Base-by-base conservation (phyloP, 2,329 filamentous ascomycete genomes). In the Phialemonium atrogriseum region DNA sequence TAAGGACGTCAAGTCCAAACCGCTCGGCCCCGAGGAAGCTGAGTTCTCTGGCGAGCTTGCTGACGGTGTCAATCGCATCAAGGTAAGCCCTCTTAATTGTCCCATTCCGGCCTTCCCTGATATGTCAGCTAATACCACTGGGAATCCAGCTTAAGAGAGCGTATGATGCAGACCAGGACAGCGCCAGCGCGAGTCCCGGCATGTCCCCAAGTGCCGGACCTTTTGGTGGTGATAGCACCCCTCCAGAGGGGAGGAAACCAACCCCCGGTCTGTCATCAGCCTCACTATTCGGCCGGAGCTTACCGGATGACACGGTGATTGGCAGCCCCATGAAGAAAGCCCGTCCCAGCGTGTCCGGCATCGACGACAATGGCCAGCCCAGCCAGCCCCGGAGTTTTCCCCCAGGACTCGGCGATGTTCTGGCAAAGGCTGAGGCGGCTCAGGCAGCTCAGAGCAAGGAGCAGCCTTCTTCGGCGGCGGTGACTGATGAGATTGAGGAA, bases 41-140 rank as follows among this genome's bases (percentile, higher is more conserved):
- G 71, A 75, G 44, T 77, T 77, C 45, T 73, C 80, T 33, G 80
- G 80, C 30, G 84, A 89, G 55, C 66, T 91, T 33, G 80, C 81
- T 24, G 84, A 88, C 40, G 83, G 84, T 28, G 82, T 91, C 30
- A 75, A 84, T 47, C 80, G 85, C 45, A 89, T 91, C 55, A 82
- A 79, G 58, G 84, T 86, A 67, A 50, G 73, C 56, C 25, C 11
- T 17, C 11, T 16, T 10, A 15, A 14, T 23, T 5, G 10, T 7
- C 20, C 14, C 20, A 15, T 6, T 15, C 12, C 6, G n/a, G 1
- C 13, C 9, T 12, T 14, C 10, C 4, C 17, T 33, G 14, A 12
- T 32, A 26, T 44, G 59, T 39, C 16, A 5, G 5, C n/a, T 11
- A 5, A 20, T 43, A 18, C 19, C 23, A 4, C 16, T 8, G 11